These are phyloP conservation scores for Eutrema salsugineum DNA, from an alignment of 441 rosid species.

Conservation along the genomic window DNA sequence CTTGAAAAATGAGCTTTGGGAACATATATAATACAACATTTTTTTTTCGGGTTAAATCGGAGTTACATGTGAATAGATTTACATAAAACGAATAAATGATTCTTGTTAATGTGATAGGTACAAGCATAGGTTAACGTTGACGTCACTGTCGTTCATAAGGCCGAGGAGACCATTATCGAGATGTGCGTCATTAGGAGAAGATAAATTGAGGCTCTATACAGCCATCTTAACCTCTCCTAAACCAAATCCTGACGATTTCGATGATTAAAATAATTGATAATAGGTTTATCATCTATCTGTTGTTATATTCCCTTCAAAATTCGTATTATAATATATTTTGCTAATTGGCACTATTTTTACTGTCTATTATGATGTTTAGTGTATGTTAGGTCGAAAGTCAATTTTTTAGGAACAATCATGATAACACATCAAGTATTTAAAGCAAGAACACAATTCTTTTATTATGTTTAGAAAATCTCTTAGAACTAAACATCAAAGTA, in stretches of 20 bases:
- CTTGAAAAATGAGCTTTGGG: background rate
- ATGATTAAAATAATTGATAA: slow-evolving; percentile 30
- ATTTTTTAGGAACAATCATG: no score
- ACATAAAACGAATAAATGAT: background rate
- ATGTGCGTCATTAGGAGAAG: slow-evolving; percentile 85
- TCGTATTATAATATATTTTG: background rate
- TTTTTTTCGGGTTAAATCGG: no score
- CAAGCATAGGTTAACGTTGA: slow-evolving; percentile 73
- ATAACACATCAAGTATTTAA: no score
- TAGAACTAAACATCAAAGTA: no score
- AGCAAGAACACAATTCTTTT: no score
- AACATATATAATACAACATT: no score
- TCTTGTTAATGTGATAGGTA: slow-evolving; percentile 31
- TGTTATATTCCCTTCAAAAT: background rate
- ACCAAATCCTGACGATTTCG: slow-evolving; percentile 90
- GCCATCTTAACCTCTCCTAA: slow-evolving; percentile 94
- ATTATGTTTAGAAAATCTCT: no score
- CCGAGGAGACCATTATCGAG: slow-evolving; percentile 86
- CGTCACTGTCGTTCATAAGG: slow-evolving; percentile 78
- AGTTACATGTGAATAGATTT: background rate
- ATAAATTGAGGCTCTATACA: slow-evolving; percentile 77
- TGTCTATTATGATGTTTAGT: no score
- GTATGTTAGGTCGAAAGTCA: no score
- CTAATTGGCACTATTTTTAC: no score
- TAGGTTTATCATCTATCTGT: background rate